A percentile compares a stretch with the other conserved stretches of the same genome.
Conservation (phyloP, 192 early-diverging fungal genomes). For the Coemansia sp. region DNA sequence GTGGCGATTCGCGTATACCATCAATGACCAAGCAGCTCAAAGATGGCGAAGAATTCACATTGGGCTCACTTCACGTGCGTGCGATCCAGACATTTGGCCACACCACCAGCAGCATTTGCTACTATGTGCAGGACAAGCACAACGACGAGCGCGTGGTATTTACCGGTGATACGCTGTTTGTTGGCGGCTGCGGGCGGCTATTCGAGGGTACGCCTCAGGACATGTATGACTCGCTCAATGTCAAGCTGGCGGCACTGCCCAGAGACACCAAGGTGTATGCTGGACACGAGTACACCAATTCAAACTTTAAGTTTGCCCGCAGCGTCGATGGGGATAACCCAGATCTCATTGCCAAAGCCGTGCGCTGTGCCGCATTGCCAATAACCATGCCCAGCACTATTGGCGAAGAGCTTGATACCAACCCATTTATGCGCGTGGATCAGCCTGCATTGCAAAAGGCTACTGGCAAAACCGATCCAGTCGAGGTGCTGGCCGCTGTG, state of each 20-base stretch:
- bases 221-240: slow-evolving; percentile 79
- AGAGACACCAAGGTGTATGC: slow-evolving; percentile 83
- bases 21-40: slow-evolving; percentile 70
- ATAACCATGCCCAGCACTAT: slow-evolving; percentile 87
- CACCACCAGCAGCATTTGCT: slow-evolving; percentile 84
- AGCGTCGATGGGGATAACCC: slow-evolving; percentile 77
- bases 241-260: slow-evolving; percentile 67
- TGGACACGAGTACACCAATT: slow-evolving; percentile 89
- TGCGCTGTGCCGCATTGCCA: slow-evolving; percentile 51
- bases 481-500: slow-evolving; percentile 73
- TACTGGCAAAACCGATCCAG: slow-evolving; percentile 61
- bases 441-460: slow-evolving; percentile 60
- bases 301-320: slow-evolving; percentile 73
- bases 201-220: slow-evolving; percentile 87
- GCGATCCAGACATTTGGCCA: slow-evolving; percentile 82
- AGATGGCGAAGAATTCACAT: slow-evolving; percentile 70
- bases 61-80: slow-evolving; percentile 72
- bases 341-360: slow-evolving; percentile 64
- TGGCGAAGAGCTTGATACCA: slow-evolving; percentile 79
- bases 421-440: slow-evolving; percentile 87
- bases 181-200: slow-evolving; percentile 86
- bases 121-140: slow-evolving; percentile 65
- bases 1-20: slow-evolving; percentile 83
- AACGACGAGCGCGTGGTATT: slow-evolving; percentile 71
- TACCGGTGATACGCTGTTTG: slow-evolving; percentile 84